Base-by-base conservation (phyloP, 805 yeast genomes). In the Ogataea ganodermae region DNA sequence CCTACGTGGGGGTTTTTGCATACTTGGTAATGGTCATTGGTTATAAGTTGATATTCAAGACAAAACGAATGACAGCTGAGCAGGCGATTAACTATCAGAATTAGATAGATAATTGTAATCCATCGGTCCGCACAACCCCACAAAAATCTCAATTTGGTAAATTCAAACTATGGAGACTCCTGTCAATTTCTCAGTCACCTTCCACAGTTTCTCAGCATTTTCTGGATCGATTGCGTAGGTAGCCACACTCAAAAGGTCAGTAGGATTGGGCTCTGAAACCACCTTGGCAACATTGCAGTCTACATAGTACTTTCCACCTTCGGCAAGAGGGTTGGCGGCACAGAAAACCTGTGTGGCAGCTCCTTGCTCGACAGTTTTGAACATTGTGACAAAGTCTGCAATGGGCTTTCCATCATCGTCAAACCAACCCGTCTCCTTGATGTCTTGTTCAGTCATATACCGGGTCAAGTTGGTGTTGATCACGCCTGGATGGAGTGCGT, bases 131-230 rank as follows among this genome's bases (percentile, higher is more conserved):
- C n/a, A n/a, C n/a, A n/a, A n/a, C n/a, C n/a, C n/a, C n/a, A n/a
- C n/a, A n/a, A n/a, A n/a, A n/a, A n/a, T n/a, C n/a, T n/a, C n/a
- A n/a, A n/a, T n/a, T n/a, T n/a, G n/a, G n/a, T n/a, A n/a, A n/a
- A n/a, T n/a, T n/a, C n/a, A n/a, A n/a, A n/a, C n/a, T n/a, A n/a
- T n/a, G n/a, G n/a, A n/a, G n/a, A n/a, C n/a, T n/a, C 42, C 42
- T 13, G 28, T 26, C 31, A 43, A 16, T 18, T 35, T 22, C 35
- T 35, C 40, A 4, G 41, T 23, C 4, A 43, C 31, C 16, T 24
- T 14, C 46, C 46, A 43, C 26, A 43, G 41, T 16, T 43, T 43
- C 6, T 43, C 46, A 24, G 46, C 46, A 33, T n/a, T 32, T 14
- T 13, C 24, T 3, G 41, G 35, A 18, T 43, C 46, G 24, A 43